Base-by-base conservation (phyloP, 2,329 filamentous ascomycete genomes). In the Endothia cerciana region DNA sequence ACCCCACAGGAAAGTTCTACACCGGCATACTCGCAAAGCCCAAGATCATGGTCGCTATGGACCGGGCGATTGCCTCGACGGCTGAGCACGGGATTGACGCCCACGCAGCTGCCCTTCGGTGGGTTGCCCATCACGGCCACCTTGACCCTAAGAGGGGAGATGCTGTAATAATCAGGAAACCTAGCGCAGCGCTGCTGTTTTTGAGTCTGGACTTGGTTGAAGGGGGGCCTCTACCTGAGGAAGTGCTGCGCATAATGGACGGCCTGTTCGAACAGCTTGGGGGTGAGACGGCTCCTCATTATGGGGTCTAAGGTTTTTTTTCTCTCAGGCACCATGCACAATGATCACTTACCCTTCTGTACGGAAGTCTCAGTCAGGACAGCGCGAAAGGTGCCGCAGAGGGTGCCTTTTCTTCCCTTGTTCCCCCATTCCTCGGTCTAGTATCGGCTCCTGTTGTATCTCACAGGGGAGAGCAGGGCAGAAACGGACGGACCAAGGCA, bases 31-130 rank as follows among this genome's bases (percentile, higher is more conserved):
- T 78, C 60, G 7, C 68, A 40, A 72, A 75, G 45, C 71, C 75
- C 1, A 59, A 71, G 1, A 72, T 79, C 51, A 67, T 71, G 1
- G 69, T 60, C 0, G 74, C 75, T 1, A 70, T 73, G 1, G 72
- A 74, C 33, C 70, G 67, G 5, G 75, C 73, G 2, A 62, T 70
- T 17, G 66, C 69, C 1, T 71, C 72, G 0, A 74, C 75, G 1
- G 66, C 69, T 8, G 74, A 75, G 67, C 71, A 80, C 65, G 74
- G 73, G 13, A 78, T 81, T 45, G 72, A 62, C 43, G 77, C 75
- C 2, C 78, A 81, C 63, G 78, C 76, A 1, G 78, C 78, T 0
- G 77, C 80, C 3, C 71, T 81, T 13, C 74, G 80, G 3, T 82
- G 80, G 80, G 74, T 74, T 1, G 71, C 71, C 6, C 72, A 77